Evolutionary conservation across 345 rosid genomes (phyloP).

Genomic region (Linum tenue): DNA sequence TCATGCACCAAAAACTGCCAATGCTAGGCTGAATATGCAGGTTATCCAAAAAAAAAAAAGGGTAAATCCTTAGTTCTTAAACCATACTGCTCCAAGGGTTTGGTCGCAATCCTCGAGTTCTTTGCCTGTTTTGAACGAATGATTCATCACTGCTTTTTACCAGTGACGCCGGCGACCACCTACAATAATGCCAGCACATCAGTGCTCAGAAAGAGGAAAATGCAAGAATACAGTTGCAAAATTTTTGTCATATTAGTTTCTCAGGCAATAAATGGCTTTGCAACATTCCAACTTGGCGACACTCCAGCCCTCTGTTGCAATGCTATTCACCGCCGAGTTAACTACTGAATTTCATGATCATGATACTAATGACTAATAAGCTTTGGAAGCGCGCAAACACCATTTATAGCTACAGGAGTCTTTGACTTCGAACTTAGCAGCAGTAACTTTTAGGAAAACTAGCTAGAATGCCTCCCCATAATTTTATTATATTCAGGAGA

Average conservation of each 20-base stretch:
- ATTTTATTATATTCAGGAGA: neutral
- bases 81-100: no score
- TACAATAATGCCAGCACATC: neutral
- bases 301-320: neutral
- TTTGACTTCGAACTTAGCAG: neutral
- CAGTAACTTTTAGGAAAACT: neutral
- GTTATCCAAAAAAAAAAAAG: no score
- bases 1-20: no score
- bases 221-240: neutral
- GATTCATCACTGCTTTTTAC: neutral
- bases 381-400: neutral
- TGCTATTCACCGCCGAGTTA: neutral
- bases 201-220: neutral
- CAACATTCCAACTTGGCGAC: no score
- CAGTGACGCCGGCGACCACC: slow-evolving; percentile 4
- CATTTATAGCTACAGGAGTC: neutral
- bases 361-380: neutral
- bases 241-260: neutral
- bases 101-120: neutral
- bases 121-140: neutral
- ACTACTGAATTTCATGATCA: neutral
- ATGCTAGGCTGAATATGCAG: no score
- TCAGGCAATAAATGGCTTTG: neutral
- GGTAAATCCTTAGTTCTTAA: no score
- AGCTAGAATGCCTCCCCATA: neutral